Evolutionary conservation across 1,139 yeast genomes (phyloP), one percentile per base, ranked within the genome.

Genomic region (Suhomyces coccinellae): DNA sequence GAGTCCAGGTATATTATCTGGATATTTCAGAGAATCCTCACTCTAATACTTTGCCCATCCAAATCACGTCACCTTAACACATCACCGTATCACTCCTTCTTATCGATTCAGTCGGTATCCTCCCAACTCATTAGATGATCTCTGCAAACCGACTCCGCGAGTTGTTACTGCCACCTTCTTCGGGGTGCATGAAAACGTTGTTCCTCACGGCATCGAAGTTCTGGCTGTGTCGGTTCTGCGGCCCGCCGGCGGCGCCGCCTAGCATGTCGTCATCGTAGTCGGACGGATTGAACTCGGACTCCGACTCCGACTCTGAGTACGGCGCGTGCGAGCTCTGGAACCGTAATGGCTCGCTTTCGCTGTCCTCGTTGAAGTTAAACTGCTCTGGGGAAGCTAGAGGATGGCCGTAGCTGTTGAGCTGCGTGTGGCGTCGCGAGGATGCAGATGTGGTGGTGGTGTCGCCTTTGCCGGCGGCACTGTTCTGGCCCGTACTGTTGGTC

Each of bases 71-170:
- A n/a, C n/a, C n/a, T n/a, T n/a, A n/a, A n/a, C n/a, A n/a, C n/a
- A n/a, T n/a, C n/a, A n/a, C n/a, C n/a, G n/a, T n/a, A n/a, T n/a
- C n/a, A n/a, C n/a, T n/a, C n/a, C n/a, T n/a, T n/a, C n/a, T n/a
- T n/a, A n/a, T n/a, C n/a, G n/a, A n/a, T n/a, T n/a, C n/a, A n/a
- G n/a, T n/a, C n/a, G n/a, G n/a, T n/a, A n/a, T n/a, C n/a, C n/a
- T n/a, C n/a, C n/a, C 30, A 28, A 6, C n/a, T 11, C 11, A 6
- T 30, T 48, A 55, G 28, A 59, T 55, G 32, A 58, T 62, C 43
- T 60, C 63, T 7, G 60, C 43, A 38, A 61, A 61, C 12, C 65
- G 50, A 46, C 60, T 59, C 30, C 61, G 52, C n/a, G 61, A 57
- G 41, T 55, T 52, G 40, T 59, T 61, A 41, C 62, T 58, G 4